Evolutionary conservation across 768 basidiomycete species (phyloP).

Genomic region (Naganishia vishniacii): DNA sequence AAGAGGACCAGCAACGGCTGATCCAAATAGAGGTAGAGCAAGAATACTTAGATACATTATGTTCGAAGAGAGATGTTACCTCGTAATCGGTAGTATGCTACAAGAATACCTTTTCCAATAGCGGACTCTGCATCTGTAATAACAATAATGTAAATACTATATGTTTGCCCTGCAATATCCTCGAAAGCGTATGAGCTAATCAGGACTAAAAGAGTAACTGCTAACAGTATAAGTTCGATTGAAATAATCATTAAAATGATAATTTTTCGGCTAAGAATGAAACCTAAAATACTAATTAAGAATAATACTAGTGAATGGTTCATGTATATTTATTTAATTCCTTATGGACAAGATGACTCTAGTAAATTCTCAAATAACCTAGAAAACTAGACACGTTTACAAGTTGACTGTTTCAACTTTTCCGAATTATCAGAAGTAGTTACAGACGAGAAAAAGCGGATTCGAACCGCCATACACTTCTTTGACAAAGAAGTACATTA

Average conservation of each 20-base stretch:
- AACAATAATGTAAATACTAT: constrained; percentile 37
- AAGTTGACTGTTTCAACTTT: background rate
- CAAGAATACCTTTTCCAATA: constrained; percentile 36
- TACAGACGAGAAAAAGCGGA: constrained; percentile 7
- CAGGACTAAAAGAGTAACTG: constrained; percentile 37
- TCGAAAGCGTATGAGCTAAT: constrained; percentile 35
- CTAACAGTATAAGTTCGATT: constrained; percentile 39
- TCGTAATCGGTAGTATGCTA: constrained; percentile 36
- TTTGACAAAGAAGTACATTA: constrained; percentile 9
- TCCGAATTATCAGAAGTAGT: background rate
- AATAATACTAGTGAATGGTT: constrained; percentile 38
- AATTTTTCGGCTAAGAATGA: constrained; percentile 40
- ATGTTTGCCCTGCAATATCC: constrained; percentile 39
- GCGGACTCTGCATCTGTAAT: constrained; percentile 38
- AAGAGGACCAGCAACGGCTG: constrained; percentile 32
- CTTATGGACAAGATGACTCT: constrained; percentile 4
- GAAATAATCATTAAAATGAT: constrained; percentile 40
- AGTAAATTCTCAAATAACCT: background rate
- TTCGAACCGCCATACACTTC: constrained; percentile 4
- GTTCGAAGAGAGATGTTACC: constrained; percentile 28
- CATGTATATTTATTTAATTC: constrained; percentile 26
- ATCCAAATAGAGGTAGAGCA: constrained; percentile 36
- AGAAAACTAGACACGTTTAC: background rate
- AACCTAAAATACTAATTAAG: constrained; percentile 38
- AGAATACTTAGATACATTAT: constrained; percentile 38